phyloP scores from a whole-genome alignment of 2,329 filamentous ascomycete genomes.

The Colletotrichum sp. region DNA sequence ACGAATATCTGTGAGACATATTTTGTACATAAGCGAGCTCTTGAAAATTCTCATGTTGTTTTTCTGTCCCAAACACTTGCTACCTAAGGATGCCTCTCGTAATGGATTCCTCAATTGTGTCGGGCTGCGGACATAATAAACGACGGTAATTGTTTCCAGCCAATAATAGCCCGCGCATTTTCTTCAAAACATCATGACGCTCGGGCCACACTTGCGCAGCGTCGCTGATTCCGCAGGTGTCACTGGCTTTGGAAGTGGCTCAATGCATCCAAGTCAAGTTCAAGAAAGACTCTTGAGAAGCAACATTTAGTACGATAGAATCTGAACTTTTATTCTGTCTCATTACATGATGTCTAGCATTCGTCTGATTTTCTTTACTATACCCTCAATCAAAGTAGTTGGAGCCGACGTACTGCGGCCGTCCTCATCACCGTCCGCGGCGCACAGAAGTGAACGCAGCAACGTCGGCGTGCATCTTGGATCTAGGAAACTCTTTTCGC shows the following conservation, averaged over 20 bases:
- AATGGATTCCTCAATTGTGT: too few relatives aligned
- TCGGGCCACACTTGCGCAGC: too few relatives aligned
- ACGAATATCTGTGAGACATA: background rate
- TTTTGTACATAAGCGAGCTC: background rate
- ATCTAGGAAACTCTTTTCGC: accelerated
- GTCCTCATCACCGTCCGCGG: background rate
- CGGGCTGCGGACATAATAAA: too few relatives aligned
- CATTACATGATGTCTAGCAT: background rate
- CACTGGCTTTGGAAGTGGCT: accelerated
- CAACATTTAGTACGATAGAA: accelerated
- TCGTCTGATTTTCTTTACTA: background rate
- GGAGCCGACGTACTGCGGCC: accelerated
- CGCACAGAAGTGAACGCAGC: background rate
- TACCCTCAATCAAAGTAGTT: background rate
- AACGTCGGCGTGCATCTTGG: background rate
- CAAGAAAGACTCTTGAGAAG: accelerated
- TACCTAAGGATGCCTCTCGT: too few relatives aligned
- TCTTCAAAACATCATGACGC: too few relatives aligned
- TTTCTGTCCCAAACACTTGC: too few relatives aligned
- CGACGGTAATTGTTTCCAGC: too few relatives aligned
- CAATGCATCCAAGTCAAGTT: too few relatives aligned
- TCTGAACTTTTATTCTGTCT: accelerated
- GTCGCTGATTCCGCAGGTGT: too few relatives aligned
- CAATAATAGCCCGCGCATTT: too few relatives aligned
- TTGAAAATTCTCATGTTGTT: background rate